Conservation (phyloP, 345 rosid species). For the Nasturtium officinale region DNA sequence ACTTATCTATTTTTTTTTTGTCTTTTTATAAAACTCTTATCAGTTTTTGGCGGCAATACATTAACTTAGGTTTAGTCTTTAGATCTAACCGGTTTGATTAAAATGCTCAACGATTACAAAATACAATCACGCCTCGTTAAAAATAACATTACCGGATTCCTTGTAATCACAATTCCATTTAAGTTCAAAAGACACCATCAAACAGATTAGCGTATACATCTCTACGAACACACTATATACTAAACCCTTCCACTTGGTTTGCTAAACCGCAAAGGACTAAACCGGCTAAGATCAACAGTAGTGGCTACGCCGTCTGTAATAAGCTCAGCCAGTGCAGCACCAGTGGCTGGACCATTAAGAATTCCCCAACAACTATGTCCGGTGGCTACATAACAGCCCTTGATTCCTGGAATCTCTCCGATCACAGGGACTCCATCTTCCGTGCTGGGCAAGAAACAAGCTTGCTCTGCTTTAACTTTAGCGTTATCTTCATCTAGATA, state of each 20-base stretch:
- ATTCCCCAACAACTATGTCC: constrained; percentile 97
- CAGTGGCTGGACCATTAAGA: constrained; percentile 88
- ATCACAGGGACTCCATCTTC: constrained; percentile 75
- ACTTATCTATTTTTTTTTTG: background rate
- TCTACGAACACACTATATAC: background rate
- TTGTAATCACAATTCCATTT: background rate
- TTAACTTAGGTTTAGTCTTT: no score
- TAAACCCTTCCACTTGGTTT: constrained; percentile 22
- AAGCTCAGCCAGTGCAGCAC: constrained; percentile 85
- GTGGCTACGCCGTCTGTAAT: constrained; percentile 63
- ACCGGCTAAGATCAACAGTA: constrained; percentile 64
- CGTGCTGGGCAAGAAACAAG: constrained; percentile 83
- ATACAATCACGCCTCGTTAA: background rate
- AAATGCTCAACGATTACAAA: background rate
- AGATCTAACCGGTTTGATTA: background rate
- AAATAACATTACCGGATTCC: background rate
- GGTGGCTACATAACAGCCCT: constrained; percentile 75
- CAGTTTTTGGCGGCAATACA: background rate
- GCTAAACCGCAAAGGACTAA: constrained; percentile 76
- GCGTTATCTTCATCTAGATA: constrained; percentile 64
- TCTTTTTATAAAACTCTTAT: background rate
- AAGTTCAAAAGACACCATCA: background rate
- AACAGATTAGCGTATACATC: background rate
- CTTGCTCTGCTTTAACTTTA: constrained; percentile 76
- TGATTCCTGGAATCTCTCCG: constrained; percentile 72